Evolutionary conservation across 106 monocot species (phyloP).

Genomic region (Dendrobium nobile): DNA sequence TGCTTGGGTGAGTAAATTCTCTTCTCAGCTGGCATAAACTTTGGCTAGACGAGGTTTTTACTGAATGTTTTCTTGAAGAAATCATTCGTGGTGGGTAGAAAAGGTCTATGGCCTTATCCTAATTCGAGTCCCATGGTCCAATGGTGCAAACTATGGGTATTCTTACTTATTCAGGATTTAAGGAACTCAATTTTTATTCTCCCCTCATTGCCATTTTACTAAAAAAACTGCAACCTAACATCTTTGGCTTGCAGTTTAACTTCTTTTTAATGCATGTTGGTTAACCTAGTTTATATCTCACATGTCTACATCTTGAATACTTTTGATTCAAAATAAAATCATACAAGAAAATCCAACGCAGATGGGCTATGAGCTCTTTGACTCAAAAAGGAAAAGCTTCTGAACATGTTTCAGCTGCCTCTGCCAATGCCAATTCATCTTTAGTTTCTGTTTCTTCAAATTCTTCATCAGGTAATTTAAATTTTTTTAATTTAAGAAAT

Average conservation of each 20-base stretch:
- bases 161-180: background rate
- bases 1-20: conserved; percentile 61
- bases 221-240: no score
- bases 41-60: background rate
- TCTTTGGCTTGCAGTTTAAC: background rate
- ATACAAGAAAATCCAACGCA: conserved; percentile 21
- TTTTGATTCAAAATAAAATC: background rate
- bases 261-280: background rate
- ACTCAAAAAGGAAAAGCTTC: conserved; percentile 78
- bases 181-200: background rate
- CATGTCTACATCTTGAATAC: background rate
- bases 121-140: no score
- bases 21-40: background rate
- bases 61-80: background rate
- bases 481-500: background rate
- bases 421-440: conserved; percentile 39
- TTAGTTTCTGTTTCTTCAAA: conserved; percentile 38
- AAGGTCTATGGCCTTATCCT: no score
- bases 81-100: background rate
- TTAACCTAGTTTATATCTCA: background rate
- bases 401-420: conserved; percentile 46
- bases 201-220: conserved; percentile 2
- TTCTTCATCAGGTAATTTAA: conserved; percentile 43
- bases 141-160: background rate
- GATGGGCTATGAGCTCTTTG: conserved; percentile 97